Evolutionary conservation across 2,329 filamentous ascomycete species (phyloP).

Genomic region (Aspergillus nomiae): DNA sequence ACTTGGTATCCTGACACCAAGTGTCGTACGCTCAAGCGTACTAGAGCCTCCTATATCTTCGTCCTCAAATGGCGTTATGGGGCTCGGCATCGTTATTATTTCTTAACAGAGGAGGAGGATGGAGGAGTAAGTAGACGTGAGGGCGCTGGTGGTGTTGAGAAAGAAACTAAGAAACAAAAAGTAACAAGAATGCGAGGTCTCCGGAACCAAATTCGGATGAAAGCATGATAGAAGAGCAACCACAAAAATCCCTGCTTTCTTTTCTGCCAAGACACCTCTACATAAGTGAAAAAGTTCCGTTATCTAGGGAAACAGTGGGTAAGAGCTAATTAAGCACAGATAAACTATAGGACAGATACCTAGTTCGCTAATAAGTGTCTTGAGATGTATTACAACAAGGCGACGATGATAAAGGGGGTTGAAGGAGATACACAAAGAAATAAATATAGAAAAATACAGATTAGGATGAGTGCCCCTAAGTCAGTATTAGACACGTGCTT

Average conservation of each 20-base stretch:
- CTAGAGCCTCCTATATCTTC: conserved; percentile 8
- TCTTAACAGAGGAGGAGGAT: not conserved
- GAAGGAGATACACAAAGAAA: too few species aligned
- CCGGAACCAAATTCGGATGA: not conserved
- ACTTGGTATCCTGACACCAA: conserved; percentile 6
- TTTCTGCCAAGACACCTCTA: not conserved
- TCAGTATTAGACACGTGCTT: too few species aligned
- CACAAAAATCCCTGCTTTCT: not conserved
- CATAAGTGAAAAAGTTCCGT: not conserved
- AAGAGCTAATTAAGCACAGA: not conserved
- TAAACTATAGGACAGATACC: not conserved
- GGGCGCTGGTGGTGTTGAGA: not conserved
- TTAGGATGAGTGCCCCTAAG: too few species aligned
- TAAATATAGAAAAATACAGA: too few species aligned
- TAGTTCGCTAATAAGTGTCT: too few species aligned
- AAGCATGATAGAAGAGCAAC: not conserved
- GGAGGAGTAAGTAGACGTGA: not conserved
- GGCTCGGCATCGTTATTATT: conserved; percentile 4
- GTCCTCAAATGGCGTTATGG: not conserved
- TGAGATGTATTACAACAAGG: too few species aligned
- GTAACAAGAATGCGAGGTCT: not conserved
- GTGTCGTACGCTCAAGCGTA: conserved; percentile 3
- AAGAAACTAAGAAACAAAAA: not conserved
- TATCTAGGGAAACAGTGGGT: not conserved
- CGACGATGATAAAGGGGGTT: too few species aligned